A percentile compares a stretch with the other conserved stretches of the same genome.
Conservation (phyloP, 2,329 filamentous ascomycete species). For the Simplicillium aogashimaense region DNA sequence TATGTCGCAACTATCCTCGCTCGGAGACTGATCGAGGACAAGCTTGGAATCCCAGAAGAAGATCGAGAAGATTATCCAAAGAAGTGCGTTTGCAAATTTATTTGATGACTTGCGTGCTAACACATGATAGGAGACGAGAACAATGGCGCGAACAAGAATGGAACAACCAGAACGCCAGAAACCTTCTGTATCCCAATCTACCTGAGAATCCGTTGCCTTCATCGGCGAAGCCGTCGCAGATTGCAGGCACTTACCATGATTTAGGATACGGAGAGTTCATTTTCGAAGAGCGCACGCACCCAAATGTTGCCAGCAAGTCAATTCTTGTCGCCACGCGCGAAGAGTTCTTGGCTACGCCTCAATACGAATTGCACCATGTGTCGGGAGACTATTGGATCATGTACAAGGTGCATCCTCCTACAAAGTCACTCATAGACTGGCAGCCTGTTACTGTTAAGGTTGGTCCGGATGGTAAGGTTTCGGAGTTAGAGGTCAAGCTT, state of each 20-base stretch:
- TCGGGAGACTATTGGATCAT: slow-evolving; percentile 4
- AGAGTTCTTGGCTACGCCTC: not conserved
- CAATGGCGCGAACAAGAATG: not conserved
- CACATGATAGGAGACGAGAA: not conserved
- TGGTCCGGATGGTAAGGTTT: too few species aligned
- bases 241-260: slow-evolving; percentile 4
- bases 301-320: not conserved
- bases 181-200: slow-evolving; percentile 2
- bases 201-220: slow-evolving; percentile 1
- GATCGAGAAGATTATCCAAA: not conserved
- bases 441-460: too few species aligned
- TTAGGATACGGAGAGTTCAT: slow-evolving; percentile 4
- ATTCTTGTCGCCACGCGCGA: slow-evolving; percentile 3
- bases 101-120: not conserved
- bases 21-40: slow-evolving; percentile 3
- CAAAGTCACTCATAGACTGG: too few species aligned
- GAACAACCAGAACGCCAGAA: not conserved
- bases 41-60: not conserved
- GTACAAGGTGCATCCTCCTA: too few species aligned
- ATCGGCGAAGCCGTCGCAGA: not conserved
- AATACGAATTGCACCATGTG: slow-evolving; percentile 2
- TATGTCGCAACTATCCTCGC: not conserved
- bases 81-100: slow-evolving; percentile 2
- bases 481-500: too few species aligned
- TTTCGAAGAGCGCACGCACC: not conserved